Percentiles rank a stretch among this genome's conserved stretches.
These are phyloP conservation scores for Periconia digitata DNA, from an alignment of 2,329 filamentous ascomycete genomes.

Conservation along the genomic window DNA sequence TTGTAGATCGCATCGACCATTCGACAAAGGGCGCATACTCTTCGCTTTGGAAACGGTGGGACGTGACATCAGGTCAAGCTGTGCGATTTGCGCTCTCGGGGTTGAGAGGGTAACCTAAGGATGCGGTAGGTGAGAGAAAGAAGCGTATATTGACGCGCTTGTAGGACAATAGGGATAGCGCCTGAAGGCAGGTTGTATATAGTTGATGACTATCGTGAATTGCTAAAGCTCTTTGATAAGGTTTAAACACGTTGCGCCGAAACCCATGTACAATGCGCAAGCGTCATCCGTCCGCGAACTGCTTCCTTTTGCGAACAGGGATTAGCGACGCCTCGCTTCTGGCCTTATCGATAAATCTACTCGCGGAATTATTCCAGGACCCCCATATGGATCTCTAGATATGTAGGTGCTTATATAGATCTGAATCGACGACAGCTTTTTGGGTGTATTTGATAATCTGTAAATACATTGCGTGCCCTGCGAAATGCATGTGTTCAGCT, in stretches of 20 bases:
- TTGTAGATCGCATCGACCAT: background rate
- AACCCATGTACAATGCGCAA: background rate
- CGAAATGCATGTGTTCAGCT: too few relatives aligned
- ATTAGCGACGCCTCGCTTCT: constrained; percentile 3
- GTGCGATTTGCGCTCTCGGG: too few relatives aligned
- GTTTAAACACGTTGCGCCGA: constrained; percentile 8
- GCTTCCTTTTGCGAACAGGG: constrained; percentile 1
- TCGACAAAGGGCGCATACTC: constrained; percentile 12
- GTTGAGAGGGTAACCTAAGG: too few relatives aligned
- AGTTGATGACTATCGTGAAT: too few relatives aligned
- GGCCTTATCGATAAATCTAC: constrained; percentile 3
- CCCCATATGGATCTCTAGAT: background rate
- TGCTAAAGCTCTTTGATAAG: background rate
- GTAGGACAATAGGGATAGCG: too few relatives aligned
- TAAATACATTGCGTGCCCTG: too few relatives aligned
- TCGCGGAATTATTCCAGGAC: background rate
- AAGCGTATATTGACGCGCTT: background rate
- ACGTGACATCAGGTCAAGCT: constrained; percentile 27
- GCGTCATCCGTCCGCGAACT: constrained; percentile 7
- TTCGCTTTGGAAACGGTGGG: constrained; percentile 33
- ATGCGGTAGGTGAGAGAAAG: too few relatives aligned
- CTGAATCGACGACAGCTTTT: too few relatives aligned
- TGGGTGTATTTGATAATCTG: too few relatives aligned
- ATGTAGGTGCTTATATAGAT: too few relatives aligned
- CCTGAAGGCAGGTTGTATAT: too few relatives aligned